phyloP scores from a whole-genome alignment of 805 yeast species.

The Wilhelminamyces savonicus region DNA sequence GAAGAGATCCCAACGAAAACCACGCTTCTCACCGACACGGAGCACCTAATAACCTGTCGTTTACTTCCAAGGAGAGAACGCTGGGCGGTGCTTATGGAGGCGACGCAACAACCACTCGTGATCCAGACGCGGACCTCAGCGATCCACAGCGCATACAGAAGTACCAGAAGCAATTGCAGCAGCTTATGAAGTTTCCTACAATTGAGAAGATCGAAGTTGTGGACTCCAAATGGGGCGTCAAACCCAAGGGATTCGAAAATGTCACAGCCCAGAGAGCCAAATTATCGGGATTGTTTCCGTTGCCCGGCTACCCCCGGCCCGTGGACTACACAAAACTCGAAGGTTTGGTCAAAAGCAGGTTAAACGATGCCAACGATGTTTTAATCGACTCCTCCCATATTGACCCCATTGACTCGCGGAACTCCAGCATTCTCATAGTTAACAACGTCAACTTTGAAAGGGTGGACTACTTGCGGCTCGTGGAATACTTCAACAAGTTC shows the following conservation, averaged over 20 bases:
- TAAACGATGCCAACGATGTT: constrained; percentile 23
- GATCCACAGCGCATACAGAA: constrained; percentile 14
- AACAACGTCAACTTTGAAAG: constrained; percentile 25
- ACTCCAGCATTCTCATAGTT: constrained; percentile 24
- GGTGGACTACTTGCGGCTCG: constrained; percentile 31
- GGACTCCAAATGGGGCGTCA: constrained; percentile 62
- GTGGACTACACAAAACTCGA: constrained; percentile 36
- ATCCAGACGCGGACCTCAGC: constrained; percentile 8
- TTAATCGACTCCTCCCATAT: constrained; percentile 26
- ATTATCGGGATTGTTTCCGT: constrained; percentile 69
- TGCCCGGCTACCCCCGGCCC: constrained; percentile 57
- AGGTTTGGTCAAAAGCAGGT: constrained; percentile 29
- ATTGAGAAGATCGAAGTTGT: constrained; percentile 46
- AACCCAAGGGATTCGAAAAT: constrained; percentile 67
- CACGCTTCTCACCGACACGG: too few relatives aligned
- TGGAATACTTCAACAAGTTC: constrained; percentile 40
- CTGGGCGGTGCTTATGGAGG: too few relatives aligned
- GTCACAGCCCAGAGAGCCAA: constrained; percentile 75
- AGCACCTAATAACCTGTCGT: not conserved
- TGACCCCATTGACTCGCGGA: constrained; percentile 33
- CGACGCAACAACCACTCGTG: not conserved
- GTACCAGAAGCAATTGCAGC: constrained; percentile 19
- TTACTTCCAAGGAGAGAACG: not conserved
- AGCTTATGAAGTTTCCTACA: constrained; percentile 35
- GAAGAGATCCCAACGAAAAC: not conserved